These are phyloP conservation scores for Russula lepida DNA, from an alignment of 768 basidiomycete species.

Conservation along the genomic window DNA sequence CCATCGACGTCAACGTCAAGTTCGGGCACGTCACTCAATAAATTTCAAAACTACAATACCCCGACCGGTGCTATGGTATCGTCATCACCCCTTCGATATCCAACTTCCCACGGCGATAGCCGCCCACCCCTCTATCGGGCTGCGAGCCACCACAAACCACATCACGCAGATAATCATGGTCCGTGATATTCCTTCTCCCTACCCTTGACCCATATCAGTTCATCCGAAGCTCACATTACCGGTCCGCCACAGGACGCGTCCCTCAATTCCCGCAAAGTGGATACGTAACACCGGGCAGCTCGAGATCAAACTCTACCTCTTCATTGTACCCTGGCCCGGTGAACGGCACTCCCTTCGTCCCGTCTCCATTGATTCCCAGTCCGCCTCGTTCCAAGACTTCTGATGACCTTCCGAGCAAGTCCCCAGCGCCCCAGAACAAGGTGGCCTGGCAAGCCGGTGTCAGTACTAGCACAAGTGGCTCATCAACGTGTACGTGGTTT, in stretches of 20 bases:
- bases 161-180: slow-evolving; percentile 13
- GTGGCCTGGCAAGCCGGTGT: slow-evolving; percentile 39
- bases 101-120: slow-evolving; percentile 16
- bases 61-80: slow-evolving; percentile 10
- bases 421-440: slow-evolving; percentile 34
- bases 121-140: slow-evolving; percentile 15
- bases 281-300: slow-evolving; percentile 33
- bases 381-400: slow-evolving; percentile 20
- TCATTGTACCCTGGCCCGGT: slow-evolving; percentile 38
- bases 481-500: slow-evolving; percentile 34
- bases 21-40: slow-evolving; percentile 7
- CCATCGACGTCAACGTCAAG: slow-evolving; percentile 16
- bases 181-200: not conserved
- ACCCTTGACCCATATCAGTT: slow-evolving; percentile 21
- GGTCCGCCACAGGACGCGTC: slow-evolving; percentile 18
- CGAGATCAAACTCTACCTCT: slow-evolving; percentile 44
- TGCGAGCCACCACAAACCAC: slow-evolving; percentile 9
- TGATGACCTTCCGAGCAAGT: slow-evolving; percentile 36
- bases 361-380: slow-evolving; percentile 17
- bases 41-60: slow-evolving; percentile 13
- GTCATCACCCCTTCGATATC: slow-evolving; percentile 21
- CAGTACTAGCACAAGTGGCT: slow-evolving; percentile 31
- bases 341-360: slow-evolving; percentile 20
- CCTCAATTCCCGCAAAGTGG: slow-evolving; percentile 20
- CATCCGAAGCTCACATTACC: slow-evolving; percentile 8